phyloP scores from a whole-genome alignment of 202 grass and related monocot species.

The Schoenoplectus triqueter region DNA sequence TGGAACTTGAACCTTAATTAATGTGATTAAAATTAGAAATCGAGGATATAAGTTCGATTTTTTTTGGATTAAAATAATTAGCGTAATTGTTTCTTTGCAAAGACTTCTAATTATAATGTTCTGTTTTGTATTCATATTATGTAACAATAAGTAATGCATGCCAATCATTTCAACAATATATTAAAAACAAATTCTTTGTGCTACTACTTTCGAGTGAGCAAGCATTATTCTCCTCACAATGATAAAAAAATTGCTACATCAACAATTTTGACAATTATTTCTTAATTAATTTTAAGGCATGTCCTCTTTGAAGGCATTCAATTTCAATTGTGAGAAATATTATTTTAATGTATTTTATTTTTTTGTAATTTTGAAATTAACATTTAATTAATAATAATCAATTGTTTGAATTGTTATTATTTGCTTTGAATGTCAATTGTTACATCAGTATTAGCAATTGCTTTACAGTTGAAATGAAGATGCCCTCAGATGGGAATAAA shows the following conservation, averaged over 20 bases:
- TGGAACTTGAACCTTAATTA: neutral
- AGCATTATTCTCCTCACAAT: neutral
- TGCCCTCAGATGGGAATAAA: too few relatives aligned
- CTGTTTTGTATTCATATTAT: neutral
- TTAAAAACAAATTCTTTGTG: neutral
- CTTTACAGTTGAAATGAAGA: neutral
- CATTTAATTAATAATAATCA: neutral
- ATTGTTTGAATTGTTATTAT: neutral
- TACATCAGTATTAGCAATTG: neutral
- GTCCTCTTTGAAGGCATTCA: neutral
- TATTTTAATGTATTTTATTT: neutral
- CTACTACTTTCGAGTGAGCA: neutral
- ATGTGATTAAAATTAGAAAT: neutral
- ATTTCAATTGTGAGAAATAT: neutral
- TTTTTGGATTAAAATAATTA: slow-evolving; percentile 1
- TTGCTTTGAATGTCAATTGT: neutral
- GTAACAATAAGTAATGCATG: neutral
- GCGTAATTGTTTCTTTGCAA: neutral
- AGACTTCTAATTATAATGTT: neutral
- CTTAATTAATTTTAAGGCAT: neutral
- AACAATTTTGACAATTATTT: neutral
- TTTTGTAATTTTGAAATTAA: neutral
- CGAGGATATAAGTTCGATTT: neutral
- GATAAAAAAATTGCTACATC: neutral
- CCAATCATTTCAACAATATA: neutral